Percentiles rank a stretch among this genome's conserved stretches.
phyloP scores from a whole-genome alignment of 192 early-diverging fungal species.

The Backusella australiensis region DNA sequence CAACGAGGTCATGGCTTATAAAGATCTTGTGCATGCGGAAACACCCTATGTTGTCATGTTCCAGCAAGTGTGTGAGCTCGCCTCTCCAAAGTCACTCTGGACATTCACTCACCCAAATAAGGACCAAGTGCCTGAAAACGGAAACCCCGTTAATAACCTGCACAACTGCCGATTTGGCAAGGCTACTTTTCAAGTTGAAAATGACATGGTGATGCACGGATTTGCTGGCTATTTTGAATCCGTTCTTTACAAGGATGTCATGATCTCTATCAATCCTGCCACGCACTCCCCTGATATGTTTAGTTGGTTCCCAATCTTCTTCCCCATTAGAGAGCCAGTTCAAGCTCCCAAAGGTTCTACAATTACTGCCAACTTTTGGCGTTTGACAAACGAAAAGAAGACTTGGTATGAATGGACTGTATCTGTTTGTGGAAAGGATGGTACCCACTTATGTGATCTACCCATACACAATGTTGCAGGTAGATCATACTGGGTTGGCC shows the following conservation, averaged over 20 bases:
- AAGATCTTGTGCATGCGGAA: conserved; percentile 70
- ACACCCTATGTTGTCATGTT: conserved; percentile 99
- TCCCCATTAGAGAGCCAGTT: conserved; percentile 79
- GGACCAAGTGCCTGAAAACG: conserved; percentile 25
- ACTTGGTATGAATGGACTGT: conserved; percentile 98
- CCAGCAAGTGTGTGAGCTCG: conserved; percentile 66
- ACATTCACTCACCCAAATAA: conserved; percentile 76
- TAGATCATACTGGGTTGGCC: conserved; percentile 75
- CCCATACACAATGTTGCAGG: conserved; percentile 70
- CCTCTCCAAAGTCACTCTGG: conserved; percentile 76
- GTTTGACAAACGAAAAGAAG: conserved; percentile 70
- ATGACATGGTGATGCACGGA: conserved; percentile 79
- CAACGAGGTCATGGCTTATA: conserved; percentile 66
- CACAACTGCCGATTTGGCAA: conserved; percentile 72
- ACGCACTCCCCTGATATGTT: conserved; percentile 94
- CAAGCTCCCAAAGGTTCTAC: conserved; percentile 55
- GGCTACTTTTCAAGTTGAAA: conserved; percentile 51
- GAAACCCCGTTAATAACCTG: conserved; percentile 59
- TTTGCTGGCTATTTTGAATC: conserved; percentile 97
- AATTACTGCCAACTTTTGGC: conserved; percentile 82
- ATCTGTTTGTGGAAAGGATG: conserved; percentile 26
- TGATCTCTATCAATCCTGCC: conserved; percentile 72
- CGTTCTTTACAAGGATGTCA: conserved; percentile 81
- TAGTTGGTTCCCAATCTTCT: conserved; percentile 98
- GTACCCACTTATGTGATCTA: conserved; percentile 37